phyloP scores from a whole-genome alignment of 768 basidiomycete genomes.

The Lentinula sp. region DNA sequence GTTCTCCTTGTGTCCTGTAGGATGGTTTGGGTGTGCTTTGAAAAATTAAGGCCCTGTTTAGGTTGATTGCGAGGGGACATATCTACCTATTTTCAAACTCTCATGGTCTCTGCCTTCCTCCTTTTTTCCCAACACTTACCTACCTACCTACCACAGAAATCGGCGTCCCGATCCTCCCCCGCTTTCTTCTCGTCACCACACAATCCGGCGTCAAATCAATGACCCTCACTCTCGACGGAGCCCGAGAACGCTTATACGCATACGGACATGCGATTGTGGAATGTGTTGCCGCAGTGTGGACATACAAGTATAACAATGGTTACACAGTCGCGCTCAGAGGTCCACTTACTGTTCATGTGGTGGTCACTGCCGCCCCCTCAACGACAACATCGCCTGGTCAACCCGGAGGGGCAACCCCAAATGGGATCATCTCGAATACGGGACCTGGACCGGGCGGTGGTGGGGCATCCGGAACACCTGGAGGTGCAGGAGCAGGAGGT shows the following conservation, averaged over 20 bases:
- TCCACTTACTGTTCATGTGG: constrained; percentile 63
- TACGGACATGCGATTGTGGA: constrained; percentile 57
- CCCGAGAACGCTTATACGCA: constrained; percentile 52
- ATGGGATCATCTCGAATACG: background rate
- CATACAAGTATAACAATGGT: constrained; percentile 74
- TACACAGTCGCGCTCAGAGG: constrained; percentile 75
- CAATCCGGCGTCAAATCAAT: constrained; percentile 84
- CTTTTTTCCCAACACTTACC: too few relatives aligned
- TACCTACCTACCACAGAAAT: constrained; percentile 46
- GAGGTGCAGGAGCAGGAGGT: too few relatives aligned
- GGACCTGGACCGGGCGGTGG: background rate
- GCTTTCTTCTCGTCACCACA: constrained; percentile 80
- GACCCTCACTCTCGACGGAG: constrained; percentile 73
- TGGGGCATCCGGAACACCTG: background rate
- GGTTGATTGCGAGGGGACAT: too few relatives aligned
- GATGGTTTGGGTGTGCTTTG: too few relatives aligned
- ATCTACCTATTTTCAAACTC: too few relatives aligned
- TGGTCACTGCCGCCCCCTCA: constrained; percentile 24
- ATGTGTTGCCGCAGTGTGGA: constrained; percentile 73
- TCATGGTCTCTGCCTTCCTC: too few relatives aligned
- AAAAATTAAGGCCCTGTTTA: too few relatives aligned
- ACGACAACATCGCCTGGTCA: too few relatives aligned
- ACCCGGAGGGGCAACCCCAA: too few relatives aligned
- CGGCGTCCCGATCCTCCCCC: constrained; percentile 70
- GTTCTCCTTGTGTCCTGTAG: too few relatives aligned